These are phyloP conservation scores for Afroboletus lepidellus DNA, from an alignment of 1,284 basidiomycete genomes.

Conservation along the genomic window DNA sequence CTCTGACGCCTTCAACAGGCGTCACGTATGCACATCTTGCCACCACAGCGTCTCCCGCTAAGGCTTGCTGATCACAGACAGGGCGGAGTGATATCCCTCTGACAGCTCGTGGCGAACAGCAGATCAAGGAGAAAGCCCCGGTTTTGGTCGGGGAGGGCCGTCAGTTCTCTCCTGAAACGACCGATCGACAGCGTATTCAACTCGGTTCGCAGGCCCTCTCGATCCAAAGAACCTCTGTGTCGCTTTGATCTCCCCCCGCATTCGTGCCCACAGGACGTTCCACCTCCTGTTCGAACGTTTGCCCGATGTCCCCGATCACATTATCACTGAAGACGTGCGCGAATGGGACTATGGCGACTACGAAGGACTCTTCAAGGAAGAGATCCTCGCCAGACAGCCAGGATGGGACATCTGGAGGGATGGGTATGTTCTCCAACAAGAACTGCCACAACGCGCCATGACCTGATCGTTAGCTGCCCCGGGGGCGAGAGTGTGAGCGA, in stretches of 20 bases:
- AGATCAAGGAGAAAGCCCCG: constrained; percentile 65
- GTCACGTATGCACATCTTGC: constrained; percentile 57
- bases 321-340: constrained; percentile 62
- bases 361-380: constrained; percentile 74
- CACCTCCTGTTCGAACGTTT: constrained; percentile 72
- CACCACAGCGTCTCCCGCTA: not conserved
- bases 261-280: constrained; percentile 83
- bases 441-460: not conserved
- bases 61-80: constrained; percentile 51
- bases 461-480: constrained; percentile 59
- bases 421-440: constrained; percentile 49
- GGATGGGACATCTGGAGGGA: constrained; percentile 83
- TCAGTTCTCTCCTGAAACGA: constrained; percentile 41
- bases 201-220: constrained; percentile 57
- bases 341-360: constrained; percentile 94
- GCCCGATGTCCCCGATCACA: constrained; percentile 48
- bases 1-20: constrained; percentile 40
- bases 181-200: constrained; percentile 2
- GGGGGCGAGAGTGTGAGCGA: constrained; percentile 81
- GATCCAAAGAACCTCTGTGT: constrained; percentile 79
- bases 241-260: constrained; percentile 80
- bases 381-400: constrained; percentile 69
- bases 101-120: constrained; percentile 75
- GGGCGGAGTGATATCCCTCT: constrained; percentile 87
- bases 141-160: constrained; percentile 75